These are phyloP conservation scores for Colletotrichum godetiae DNA, from an alignment of 2,329 filamentous ascomycete species.

Conservation along the genomic window DNA sequence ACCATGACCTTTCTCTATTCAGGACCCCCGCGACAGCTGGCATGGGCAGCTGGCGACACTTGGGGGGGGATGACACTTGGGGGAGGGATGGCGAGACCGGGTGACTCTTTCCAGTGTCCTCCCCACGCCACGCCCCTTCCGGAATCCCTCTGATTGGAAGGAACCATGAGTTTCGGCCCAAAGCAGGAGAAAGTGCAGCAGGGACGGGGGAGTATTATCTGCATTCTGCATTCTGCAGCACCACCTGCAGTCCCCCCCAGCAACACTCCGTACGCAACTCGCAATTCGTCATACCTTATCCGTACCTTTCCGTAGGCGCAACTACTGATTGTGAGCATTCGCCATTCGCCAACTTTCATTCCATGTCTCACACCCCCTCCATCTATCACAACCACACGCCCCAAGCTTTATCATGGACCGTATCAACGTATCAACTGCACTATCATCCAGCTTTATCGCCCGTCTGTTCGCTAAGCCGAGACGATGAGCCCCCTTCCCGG, in stretches of 20 bases:
- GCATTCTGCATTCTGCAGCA: background rate
- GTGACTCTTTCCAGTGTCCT: background rate
- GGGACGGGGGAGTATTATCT: background rate
- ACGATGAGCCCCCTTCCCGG: background rate
- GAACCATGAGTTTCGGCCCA: background rate
- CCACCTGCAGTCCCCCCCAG: background rate
- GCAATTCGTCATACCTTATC: background rate
- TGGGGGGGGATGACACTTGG: no score
- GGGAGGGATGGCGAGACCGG: background rate
- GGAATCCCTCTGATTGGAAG: slow-evolving; percentile 3
- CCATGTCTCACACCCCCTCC: no score
- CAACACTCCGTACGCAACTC: background rate
- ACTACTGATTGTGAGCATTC: no score
- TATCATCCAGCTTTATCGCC: slow-evolving; percentile 10
- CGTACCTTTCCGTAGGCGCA: background rate
- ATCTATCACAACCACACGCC: slow-evolving; percentile 12
- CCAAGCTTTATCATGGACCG: slow-evolving; percentile 32
- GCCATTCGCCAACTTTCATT: background rate
- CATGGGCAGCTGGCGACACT: background rate
- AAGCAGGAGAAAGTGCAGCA: slow-evolving; percentile 16
- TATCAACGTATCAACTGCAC: background rate
- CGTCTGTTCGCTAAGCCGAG: slow-evolving; percentile 3
- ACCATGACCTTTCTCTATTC: no score
- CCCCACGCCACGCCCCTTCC: background rate
- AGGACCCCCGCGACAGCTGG: background rate